Conservation (phyloP, 1,139 yeast species). For the Blastobotrys indianensis region DNA sequence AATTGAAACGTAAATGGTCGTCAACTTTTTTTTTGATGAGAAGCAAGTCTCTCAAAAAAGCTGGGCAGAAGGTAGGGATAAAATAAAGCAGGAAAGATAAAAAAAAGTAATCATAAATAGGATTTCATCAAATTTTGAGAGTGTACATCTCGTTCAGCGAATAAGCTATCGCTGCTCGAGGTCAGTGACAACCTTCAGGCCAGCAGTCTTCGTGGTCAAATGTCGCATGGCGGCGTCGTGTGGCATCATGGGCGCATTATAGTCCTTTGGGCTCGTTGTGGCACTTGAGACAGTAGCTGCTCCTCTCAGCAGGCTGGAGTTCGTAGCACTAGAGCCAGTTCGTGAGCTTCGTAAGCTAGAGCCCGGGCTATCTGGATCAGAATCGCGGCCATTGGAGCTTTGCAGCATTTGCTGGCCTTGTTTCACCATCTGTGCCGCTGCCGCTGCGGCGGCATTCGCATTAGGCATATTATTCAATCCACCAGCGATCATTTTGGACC, state of each 20-base stretch:
- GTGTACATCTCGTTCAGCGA: neutral
- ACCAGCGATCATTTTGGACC: slow-evolving; percentile 28
- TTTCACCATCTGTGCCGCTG: slow-evolving; percentile 2
- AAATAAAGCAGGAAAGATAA: neutral
- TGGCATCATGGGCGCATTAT: slow-evolving; percentile 5
- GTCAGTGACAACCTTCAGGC: slow-evolving; percentile 25
- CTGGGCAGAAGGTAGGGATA: neutral
- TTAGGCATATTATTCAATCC: slow-evolving; percentile 18
- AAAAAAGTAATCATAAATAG: slow-evolving; percentile 2
- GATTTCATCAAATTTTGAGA: neutral
- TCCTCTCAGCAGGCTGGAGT: slow-evolving; percentile 13
- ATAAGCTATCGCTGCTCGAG: slow-evolving; percentile 14
- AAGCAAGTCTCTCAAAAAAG: neutral
- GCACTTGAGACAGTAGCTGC: slow-evolving; percentile 5
- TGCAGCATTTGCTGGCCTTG: neutral
- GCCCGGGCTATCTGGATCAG: slow-evolving; percentile 12
- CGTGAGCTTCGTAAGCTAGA: slow-evolving; percentile 24
- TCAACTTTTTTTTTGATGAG: too few relatives aligned
- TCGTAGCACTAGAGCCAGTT: slow-evolving; percentile 26
- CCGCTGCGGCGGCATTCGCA: slow-evolving; percentile 10
- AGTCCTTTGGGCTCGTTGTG: slow-evolving; percentile 15
- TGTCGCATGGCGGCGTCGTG: slow-evolving; percentile 18
- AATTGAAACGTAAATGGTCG: too few relatives aligned
- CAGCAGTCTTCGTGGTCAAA: slow-evolving; percentile 26
- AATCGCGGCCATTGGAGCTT: neutral